These are phyloP conservation scores for Wickerhamiella occidentalis DNA, from an alignment of 805 yeast species.

Conservation along the genomic window DNA sequence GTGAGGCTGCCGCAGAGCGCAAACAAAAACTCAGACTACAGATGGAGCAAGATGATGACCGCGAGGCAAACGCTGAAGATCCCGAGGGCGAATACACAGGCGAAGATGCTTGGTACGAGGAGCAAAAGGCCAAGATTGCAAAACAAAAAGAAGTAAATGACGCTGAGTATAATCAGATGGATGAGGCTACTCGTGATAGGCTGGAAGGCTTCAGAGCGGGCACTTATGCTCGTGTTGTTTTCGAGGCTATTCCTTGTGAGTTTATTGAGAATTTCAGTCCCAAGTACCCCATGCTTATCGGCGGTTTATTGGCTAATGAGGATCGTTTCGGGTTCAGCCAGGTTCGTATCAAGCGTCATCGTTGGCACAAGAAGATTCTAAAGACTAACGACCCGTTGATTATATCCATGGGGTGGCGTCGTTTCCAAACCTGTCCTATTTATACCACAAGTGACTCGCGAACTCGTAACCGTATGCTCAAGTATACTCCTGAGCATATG, in stretches of 20 bases:
- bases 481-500: constrained; percentile 96
- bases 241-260: constrained; percentile 77
- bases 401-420: constrained; percentile 91
- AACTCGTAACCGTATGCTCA: constrained; percentile 94
- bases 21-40: constrained; percentile 82
- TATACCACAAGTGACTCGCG: constrained; percentile 95
- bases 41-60: constrained; percentile 66
- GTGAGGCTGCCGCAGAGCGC: constrained; percentile 73
- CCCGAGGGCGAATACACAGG: constrained; percentile 60
- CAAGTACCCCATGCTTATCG: constrained; percentile 70
- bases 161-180: constrained; percentile 52
- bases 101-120: constrained; percentile 88
- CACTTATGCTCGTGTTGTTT: constrained; percentile 79
- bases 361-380: constrained; percentile 96
- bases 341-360: constrained; percentile 89
- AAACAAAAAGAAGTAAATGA: constrained; percentile 91
- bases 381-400: constrained; percentile 94
- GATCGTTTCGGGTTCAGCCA: constrained; percentile 85
- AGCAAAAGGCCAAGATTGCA: constrained; percentile 92
- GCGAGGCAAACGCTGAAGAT: constrained; percentile 64
- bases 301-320: constrained; percentile 84
- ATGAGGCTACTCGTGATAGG: constrained; percentile 57
- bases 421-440: constrained; percentile 92
- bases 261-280: constrained; percentile 81
- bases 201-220: constrained; percentile 93